Base-by-base conservation (phyloP, 176 grass and related monocot species). In the Thalia dealbata region DNA sequence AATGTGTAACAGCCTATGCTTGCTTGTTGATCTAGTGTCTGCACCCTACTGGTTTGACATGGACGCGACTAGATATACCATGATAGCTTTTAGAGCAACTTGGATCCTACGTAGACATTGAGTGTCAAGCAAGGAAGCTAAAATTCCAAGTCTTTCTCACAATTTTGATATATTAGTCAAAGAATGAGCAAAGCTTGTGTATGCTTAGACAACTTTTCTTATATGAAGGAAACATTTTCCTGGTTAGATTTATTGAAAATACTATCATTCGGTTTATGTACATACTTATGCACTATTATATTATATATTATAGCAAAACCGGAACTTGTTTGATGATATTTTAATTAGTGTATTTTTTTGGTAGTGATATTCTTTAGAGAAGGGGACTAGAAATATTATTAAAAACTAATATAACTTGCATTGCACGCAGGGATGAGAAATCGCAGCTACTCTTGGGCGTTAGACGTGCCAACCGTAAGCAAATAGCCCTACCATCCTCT, bases 371-470 rank as follows among this genome's bases (percentile, higher is more conserved):
- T 7, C 19, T 58, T 58, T 22, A 6, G 21, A 21, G 21, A n/a
- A 9, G 19, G 19, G 6, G 19, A 58, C 45, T n/a, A 3, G 0
- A 27, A 28, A 24, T 22, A 45, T 46, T 7, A 21, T 2, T 21
- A 41, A 3, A 10, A 23, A 52, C 29, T 55, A 69, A 73, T 28
- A 24, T 59, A 21, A 26, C 3, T 43, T 64, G 1, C 8, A 4
- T 1, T 38, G 32, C 32, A 38, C 52, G 8, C 77, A 99, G 95
- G 81, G 95, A 93, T 80, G 95, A 99, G 85, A 99, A 91, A 67
- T 92, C 90, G 16, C 95, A 99, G 71, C 80, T 99, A 59, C 87
- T 99, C 64, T 76, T 99, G 72, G 95, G 95, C 55, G 79, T 99
- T 54, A 91, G 90, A 74, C 78, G 85, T 28, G 85, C 90, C 16